These are phyloP conservation scores for Chrysosporium keratinophilum DNA, from an alignment of 2,329 filamentous ascomycete genomes.

Conservation along the genomic window DNA sequence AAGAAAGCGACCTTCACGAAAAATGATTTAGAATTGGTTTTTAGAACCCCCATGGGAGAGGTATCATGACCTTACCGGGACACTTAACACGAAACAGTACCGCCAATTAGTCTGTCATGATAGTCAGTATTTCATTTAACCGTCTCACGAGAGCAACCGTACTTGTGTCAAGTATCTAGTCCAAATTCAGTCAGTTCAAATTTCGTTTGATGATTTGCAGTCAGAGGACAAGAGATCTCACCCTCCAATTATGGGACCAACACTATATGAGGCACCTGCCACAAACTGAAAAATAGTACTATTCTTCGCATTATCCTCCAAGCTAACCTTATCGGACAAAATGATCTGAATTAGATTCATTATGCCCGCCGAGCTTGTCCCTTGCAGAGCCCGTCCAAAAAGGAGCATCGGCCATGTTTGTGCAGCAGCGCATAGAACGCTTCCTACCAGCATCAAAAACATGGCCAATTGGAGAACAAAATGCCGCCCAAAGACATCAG, in stretches of 20 bases:
- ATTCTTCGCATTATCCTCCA: slow-evolving; percentile 53
- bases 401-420: slow-evolving; percentile 50
- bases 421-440: slow-evolving; percentile 50
- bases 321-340: slow-evolving; percentile 54
- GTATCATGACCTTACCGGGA: slow-evolving; percentile 40
- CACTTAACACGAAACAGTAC: slow-evolving; percentile 56
- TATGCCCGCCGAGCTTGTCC: slow-evolving; percentile 51
- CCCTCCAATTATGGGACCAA: slow-evolving; percentile 54
- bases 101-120: slow-evolving; percentile 49
- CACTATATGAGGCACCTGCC: slow-evolving; percentile 48
- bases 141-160: slow-evolving; percentile 5
- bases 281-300: slow-evolving; percentile 53
- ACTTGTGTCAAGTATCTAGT: slow-evolving; percentile 27
- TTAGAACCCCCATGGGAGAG: slow-evolving; percentile 9
- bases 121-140: slow-evolving; percentile 26
- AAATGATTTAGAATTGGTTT: not conserved
- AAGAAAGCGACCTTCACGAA: slow-evolving; percentile 35
- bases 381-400: slow-evolving; percentile 54
- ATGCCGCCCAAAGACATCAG: slow-evolving; percentile 56
- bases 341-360: slow-evolving; percentile 52
- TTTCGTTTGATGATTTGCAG: not conserved
- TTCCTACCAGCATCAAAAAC: slow-evolving; percentile 49
- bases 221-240: slow-evolving; percentile 17
- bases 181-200: slow-evolving; percentile 4
- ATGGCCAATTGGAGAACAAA: slow-evolving; percentile 48